phyloP scores from a whole-genome alignment of 495 filamentous ascomycete species.

The Pseudoneurospora amorphoporcata region DNA sequence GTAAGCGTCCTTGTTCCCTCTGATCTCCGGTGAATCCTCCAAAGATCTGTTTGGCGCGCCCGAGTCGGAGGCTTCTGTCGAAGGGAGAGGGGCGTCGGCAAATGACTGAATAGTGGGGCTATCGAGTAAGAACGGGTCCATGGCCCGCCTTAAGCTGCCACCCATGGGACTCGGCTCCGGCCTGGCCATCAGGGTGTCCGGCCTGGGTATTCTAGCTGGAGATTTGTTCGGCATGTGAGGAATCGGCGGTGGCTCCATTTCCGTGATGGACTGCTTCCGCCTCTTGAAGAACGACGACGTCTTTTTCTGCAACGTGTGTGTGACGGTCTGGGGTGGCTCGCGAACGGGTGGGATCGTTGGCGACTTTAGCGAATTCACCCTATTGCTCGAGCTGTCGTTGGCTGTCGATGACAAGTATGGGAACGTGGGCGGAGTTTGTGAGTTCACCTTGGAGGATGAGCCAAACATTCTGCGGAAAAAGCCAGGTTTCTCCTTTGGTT shows the following conservation, averaged over 20 bases:
- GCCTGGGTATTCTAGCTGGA: slow-evolving; percentile 21
- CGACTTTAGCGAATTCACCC: slow-evolving; percentile 22
- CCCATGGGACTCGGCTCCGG: slow-evolving; percentile 53
- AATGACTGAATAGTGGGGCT: slow-evolving; percentile 15
- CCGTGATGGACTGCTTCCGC: slow-evolving; percentile 73
- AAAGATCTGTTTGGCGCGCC: background rate
- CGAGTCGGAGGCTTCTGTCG: slow-evolving; percentile 1
- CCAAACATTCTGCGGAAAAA: slow-evolving; percentile 91
- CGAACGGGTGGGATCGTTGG: slow-evolving; percentile 37
- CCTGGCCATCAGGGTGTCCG: slow-evolving; percentile 13
- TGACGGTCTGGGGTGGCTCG: slow-evolving; percentile 30
- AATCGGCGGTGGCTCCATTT: slow-evolving; percentile 34
- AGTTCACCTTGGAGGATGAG: slow-evolving; percentile 39
- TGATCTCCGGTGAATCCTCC: background rate
- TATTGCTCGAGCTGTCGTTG: slow-evolving; percentile 9
- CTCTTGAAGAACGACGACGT: slow-evolving; percentile 85
- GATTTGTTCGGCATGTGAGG: slow-evolving; percentile 19
- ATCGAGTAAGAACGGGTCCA: slow-evolving; percentile 69
- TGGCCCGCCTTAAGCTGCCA: slow-evolving; percentile 77
- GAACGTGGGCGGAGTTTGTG: slow-evolving; percentile 9
- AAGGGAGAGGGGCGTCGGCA: slow-evolving; percentile 9
- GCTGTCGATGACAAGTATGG: slow-evolving; percentile 11
- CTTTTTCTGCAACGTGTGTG: slow-evolving; percentile 70
- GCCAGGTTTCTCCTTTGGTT: slow-evolving; percentile 60
- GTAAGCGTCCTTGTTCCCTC: background rate